These are phyloP conservation scores for Rozella allomycis DNA, from an alignment of 371 early-diverging fungal genomes.

Conservation along the genomic window DNA sequence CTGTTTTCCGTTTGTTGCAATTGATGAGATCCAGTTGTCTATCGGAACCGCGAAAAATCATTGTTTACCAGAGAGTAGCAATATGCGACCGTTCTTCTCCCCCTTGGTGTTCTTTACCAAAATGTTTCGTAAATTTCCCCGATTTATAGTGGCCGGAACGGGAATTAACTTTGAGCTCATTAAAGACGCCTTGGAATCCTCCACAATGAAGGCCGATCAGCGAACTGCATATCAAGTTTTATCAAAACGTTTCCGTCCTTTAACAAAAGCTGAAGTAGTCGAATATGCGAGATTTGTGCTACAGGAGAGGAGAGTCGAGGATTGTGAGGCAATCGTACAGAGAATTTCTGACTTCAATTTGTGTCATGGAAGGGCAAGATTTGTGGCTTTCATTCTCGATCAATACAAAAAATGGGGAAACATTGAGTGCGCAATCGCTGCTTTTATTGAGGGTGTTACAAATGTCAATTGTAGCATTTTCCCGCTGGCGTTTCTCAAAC, in stretches of 20 bases:
- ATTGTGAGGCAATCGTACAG: not conserved
- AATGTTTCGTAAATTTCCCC: slow-evolving; percentile 4
- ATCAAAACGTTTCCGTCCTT: slow-evolving; percentile 4
- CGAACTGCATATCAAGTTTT: slow-evolving; percentile 1
- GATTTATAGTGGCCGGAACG: slow-evolving; percentile 9
- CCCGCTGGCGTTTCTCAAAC: not conserved
- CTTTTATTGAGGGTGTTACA: not conserved
- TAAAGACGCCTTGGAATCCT: slow-evolving; percentile 2
- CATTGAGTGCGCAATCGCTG: not conserved
- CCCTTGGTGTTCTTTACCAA: slow-evolving; percentile 6
- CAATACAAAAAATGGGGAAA: not conserved
- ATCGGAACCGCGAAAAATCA: slow-evolving; percentile 3
- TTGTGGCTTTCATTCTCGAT: not conserved
- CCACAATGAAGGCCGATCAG: slow-evolving; percentile 4
- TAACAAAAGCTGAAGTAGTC: not conserved
- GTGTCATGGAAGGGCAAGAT: not conserved
- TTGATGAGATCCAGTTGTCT: slow-evolving; percentile 6
- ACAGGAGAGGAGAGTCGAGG: not conserved
- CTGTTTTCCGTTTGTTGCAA: slow-evolving; percentile 6
- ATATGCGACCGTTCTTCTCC: slow-evolving; percentile 7
- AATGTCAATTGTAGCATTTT: not conserved
- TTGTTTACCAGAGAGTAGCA: slow-evolving; percentile 2
- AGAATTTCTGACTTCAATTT: not conserved
- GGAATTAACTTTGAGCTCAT: slow-evolving; percentile 8
- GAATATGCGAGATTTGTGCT: not conserved